phyloP scores from a whole-genome alignment of 1,284 basidiomycete genomes.

The Ganoderma lingzhi region DNA sequence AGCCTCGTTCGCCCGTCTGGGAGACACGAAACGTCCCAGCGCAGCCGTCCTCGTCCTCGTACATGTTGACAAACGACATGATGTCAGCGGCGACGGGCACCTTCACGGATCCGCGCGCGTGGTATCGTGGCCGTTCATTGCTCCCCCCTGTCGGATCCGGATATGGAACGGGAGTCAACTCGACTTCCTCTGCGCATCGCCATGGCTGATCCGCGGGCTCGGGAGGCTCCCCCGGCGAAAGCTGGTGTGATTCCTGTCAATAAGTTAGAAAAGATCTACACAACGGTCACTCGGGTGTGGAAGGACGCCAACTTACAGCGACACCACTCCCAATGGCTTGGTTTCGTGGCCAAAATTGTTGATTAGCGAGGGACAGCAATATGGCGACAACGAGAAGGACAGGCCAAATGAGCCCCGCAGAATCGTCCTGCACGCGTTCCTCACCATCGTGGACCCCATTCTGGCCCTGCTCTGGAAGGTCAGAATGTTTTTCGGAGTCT shows the following conservation, averaged over 20 bases:
- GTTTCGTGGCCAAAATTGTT: not conserved
- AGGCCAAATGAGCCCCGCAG: constrained; percentile 1
- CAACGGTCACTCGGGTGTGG: not conserved
- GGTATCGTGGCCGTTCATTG: not conserved
- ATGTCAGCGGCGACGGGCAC: not conserved
- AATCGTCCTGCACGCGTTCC: not conserved
- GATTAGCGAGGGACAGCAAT: not conserved
- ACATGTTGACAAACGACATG: constrained; percentile 6
- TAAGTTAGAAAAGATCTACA: not conserved
- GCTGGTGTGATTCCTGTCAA: not conserved
- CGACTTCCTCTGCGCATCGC: not conserved
- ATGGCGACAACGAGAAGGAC: not conserved
- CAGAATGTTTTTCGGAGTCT: not conserved
- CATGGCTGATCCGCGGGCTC: not conserved
- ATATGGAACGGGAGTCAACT: not conserved
- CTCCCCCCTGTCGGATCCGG: not conserved
- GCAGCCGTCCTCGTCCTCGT: not conserved
- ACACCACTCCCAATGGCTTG: not conserved
- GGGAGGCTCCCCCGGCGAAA: no score
- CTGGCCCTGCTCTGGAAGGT: not conserved
- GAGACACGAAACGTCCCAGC: not conserved
- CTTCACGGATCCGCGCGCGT: not conserved
- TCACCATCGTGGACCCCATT: not conserved
- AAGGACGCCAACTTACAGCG: not conserved
- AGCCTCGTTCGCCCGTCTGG: not conserved